Conservation (phyloP, 345 rosid species). For the Combretum micranthum region DNA sequence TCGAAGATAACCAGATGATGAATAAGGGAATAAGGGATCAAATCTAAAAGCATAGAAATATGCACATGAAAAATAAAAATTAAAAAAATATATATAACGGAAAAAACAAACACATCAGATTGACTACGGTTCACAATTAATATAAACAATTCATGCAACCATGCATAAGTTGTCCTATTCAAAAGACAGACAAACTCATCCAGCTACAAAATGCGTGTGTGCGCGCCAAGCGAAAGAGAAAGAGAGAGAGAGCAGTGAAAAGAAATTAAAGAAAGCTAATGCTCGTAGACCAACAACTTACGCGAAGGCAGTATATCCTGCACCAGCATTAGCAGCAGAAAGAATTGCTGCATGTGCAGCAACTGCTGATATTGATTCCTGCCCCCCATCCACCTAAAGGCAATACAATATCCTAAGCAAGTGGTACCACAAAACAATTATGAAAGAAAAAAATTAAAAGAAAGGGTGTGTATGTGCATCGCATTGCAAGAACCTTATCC, state of each 20-base stretch:
- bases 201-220: not conserved
- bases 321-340: constrained; percentile 70
- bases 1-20: too few species aligned
- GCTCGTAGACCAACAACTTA: constrained; percentile 28
- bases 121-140: too few species aligned
- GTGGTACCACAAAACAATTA: constrained; percentile 7
- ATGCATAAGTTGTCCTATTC: too few species aligned
- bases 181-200: too few species aligned
- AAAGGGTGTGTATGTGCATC: not conserved
- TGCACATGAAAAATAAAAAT: too few species aligned
- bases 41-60: too few species aligned
- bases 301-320: constrained; percentile 90
- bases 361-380: constrained; percentile 48
- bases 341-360: constrained; percentile 53
- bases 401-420: not conserved
- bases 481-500: constrained; percentile 62
- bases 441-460: not conserved
- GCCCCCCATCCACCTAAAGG: constrained; percentile 78
- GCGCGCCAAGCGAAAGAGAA: not conserved
- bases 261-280: not conserved
- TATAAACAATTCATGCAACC: too few species aligned
- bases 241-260: not conserved
- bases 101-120: too few species aligned
- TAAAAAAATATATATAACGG: too few species aligned
- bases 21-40: too few species aligned